These are phyloP conservation scores for Ceratobasidium sp. DNA, from an alignment of 1,284 basidiomycete genomes.

Conservation along the genomic window DNA sequence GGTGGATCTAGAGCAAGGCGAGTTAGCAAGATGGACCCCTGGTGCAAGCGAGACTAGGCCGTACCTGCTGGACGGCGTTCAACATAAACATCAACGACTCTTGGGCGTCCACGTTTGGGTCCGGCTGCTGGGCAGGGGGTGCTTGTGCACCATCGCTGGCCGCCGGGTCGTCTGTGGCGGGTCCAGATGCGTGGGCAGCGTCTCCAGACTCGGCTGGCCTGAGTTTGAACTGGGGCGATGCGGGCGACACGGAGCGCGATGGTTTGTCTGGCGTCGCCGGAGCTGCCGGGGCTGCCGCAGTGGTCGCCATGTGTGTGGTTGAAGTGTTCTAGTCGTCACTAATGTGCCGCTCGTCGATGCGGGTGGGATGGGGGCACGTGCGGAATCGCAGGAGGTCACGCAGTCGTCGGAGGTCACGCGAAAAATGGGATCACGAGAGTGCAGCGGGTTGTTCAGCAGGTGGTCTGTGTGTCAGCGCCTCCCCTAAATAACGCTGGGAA, in stretches of 20 bases:
- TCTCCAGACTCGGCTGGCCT: conserved; percentile 28
- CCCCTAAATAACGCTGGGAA: conserved; percentile 5
- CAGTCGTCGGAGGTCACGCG: conserved; percentile 42
- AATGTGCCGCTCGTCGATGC: conserved; percentile 17
- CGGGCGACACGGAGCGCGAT: conserved; percentile 29
- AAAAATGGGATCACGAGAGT: conserved; percentile 3
- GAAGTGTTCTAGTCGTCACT: conserved; percentile 13
- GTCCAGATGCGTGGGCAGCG: neutral
- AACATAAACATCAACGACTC: conserved; percentile 32
- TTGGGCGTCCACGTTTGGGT: conserved; percentile 2
- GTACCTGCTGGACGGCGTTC: conserved; percentile 36
- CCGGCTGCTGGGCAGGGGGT: neutral
- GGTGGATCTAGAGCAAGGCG: conserved; percentile 13
- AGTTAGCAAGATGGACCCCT: neutral
- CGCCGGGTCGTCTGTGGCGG: conserved; percentile 4
- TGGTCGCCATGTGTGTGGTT: neutral
- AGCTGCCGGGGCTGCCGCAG: conserved; percentile 12
- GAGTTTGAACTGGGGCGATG: conserved; percentile 39
- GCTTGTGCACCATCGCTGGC: neutral
- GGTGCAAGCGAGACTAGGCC: neutral
- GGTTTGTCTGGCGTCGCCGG: conserved; percentile 30
- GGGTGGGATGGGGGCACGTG: conserved; percentile 39
- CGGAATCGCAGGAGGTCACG: too few species aligned
- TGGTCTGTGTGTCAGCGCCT: neutral
- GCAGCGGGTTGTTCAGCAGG: too few species aligned